Conservation (phyloP, 441 rosid species). For the Hura crepitans region DNA sequence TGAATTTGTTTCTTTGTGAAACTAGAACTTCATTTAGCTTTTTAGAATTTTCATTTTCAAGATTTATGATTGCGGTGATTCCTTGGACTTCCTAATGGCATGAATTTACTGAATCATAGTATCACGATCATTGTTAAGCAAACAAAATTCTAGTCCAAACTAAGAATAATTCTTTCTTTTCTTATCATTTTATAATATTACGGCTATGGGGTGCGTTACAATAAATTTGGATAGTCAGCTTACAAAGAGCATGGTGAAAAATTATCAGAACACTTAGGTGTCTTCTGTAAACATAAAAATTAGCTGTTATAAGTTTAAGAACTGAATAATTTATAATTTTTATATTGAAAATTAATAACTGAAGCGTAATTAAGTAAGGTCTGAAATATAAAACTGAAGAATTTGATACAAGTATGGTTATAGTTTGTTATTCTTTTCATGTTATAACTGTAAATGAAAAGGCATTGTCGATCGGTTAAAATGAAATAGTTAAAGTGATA, state of each 20-base stretch:
- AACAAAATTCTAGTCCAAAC: neutral
- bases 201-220: neutral
- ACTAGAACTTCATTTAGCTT: neutral
- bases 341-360: neutral
- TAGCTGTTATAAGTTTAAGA: slow-evolving; percentile 5
- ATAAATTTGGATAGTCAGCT: neutral
- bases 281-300: neutral
- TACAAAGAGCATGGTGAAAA: neutral
- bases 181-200: neutral
- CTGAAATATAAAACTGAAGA: neutral
- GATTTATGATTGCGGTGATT: neutral
- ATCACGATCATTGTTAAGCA: neutral
- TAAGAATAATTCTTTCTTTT: neutral
- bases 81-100: neutral
- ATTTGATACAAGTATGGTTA: neutral
- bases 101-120: neutral
- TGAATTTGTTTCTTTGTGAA: neutral
- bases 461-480: neutral
- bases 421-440: neutral
- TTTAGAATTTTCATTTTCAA: neutral
- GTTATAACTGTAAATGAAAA: neutral
- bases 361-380: neutral
- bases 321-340: neutral
- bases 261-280: neutral
- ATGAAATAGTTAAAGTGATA: neutral